Percentiles rank a stretch among this genome's conserved stretches.
These are phyloP conservation scores for Aspergillus chevalieri DNA, from an alignment of 2,329 filamentous ascomycete genomes.

Conservation along the genomic window DNA sequence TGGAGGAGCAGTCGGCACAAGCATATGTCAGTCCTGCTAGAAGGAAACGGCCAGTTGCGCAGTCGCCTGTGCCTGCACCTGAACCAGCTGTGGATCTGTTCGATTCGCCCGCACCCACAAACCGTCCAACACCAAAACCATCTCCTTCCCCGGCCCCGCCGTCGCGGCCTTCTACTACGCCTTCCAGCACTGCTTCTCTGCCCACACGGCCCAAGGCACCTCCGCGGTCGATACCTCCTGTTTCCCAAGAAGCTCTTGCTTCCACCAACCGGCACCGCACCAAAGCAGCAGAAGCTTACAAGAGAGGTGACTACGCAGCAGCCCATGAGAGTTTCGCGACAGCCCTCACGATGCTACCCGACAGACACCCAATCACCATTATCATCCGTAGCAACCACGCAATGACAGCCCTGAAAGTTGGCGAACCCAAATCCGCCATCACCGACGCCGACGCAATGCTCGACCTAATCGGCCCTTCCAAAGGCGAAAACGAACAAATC, in stretches of 20 bases:
- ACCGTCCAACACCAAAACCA: constrained; percentile 20
- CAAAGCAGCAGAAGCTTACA: constrained; percentile 82
- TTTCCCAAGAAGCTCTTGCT: constrained; percentile 64
- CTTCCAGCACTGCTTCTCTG: constrained; percentile 38
- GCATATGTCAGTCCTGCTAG: constrained; percentile 83
- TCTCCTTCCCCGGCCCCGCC: constrained; percentile 30
- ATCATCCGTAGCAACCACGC: constrained; percentile 89
- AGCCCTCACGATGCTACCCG: constrained; percentile 68
- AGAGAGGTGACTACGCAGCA: constrained; percentile 82
- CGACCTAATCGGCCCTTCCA: constrained; percentile 68
- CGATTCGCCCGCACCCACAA: constrained; percentile 39
- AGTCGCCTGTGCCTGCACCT: constrained; percentile 25
- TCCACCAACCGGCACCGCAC: constrained; percentile 72
- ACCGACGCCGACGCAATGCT: constrained; percentile 77
- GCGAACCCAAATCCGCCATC: constrained; percentile 82
- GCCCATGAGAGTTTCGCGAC: constrained; percentile 77
- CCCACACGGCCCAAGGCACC: constrained; percentile 43
- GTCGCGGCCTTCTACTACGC: constrained; percentile 35
- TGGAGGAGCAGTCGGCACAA: constrained; percentile 74
- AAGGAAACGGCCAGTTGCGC: constrained; percentile 56
- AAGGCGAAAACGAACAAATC: constrained; percentile 75
- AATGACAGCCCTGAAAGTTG: constrained; percentile 82
- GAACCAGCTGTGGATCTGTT: constrained; percentile 59
- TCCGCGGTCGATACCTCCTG: constrained; percentile 51
- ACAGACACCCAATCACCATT: constrained; percentile 74